These are phyloP conservation scores for Aspergillus japonicus DNA, from an alignment of 2,329 filamentous ascomycete species.

Conservation along the genomic window DNA sequence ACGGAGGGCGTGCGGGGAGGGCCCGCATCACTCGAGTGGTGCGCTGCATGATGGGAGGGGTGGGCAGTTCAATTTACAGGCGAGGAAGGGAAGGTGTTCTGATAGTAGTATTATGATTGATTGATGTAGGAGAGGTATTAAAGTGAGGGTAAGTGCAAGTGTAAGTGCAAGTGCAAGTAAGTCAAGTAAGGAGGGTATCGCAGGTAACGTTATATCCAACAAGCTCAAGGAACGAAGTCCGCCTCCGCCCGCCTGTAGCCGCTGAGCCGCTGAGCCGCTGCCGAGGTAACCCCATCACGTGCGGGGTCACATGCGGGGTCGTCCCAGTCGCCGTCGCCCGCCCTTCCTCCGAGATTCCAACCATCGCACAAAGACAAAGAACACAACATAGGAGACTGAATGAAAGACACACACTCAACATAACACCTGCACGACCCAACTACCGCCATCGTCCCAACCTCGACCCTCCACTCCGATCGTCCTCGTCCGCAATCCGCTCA, in stretches of 20 bases:
- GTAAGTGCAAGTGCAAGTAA: not conserved
- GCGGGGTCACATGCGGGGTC: not conserved
- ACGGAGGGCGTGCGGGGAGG: slow-evolving; percentile 46
- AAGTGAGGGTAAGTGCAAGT: not conserved
- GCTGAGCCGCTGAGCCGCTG: not conserved
- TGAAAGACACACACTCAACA: not conserved
- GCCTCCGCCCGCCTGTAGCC: slow-evolving; percentile 2
- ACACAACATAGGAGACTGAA: not conserved
- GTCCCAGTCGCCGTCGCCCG: not conserved
- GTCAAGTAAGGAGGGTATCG: too few relatives aligned
- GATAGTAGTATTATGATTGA: not conserved
- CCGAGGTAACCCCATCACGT: not conserved
- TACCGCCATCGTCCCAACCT: not conserved
- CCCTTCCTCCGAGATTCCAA: not conserved
- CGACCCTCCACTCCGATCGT: not conserved
- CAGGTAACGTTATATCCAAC: too few relatives aligned
- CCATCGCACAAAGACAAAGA: not conserved
- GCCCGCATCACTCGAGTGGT: not conserved
- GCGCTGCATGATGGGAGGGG: slow-evolving; percentile 25
- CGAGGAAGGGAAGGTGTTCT: too few relatives aligned
- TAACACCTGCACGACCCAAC: too few relatives aligned
- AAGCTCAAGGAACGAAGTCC: not conserved
- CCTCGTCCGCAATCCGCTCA: not conserved
- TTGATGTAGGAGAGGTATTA: slow-evolving; percentile 11
- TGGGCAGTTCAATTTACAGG: slow-evolving; percentile 20